Evolutionary conservation across 1,139 yeast species (phyloP), one percentile per base, ranked within the genome.

Genomic region (Candida labiduridarum): DNA sequence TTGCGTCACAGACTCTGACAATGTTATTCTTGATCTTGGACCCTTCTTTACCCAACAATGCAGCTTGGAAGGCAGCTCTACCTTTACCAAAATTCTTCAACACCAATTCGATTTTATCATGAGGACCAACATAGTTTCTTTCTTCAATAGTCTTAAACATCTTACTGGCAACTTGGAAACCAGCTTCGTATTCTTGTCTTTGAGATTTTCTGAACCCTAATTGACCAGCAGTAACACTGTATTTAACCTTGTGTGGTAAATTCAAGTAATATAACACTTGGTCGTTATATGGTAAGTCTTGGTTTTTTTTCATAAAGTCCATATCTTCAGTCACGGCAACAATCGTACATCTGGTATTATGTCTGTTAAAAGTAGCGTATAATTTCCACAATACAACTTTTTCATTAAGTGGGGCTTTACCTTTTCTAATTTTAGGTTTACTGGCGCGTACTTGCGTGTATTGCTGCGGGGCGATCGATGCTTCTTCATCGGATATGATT

Each of bases 121-220:
- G 77, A 7, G 78, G 74, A 2, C 71, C 71, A 49, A 84, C 68
- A 54, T 78, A 71, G 42, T 79, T 80, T 56, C 77, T 76, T 56
- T 83, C 85, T 61, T 84, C 83, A 61, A 92, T 88, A 55, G 79
- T 68, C 56, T 85, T 80, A 69, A 92, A 90, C 74, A 89, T 78
- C 57, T 82, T 81, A 8, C 91, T 74, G 19, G 91, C 76, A 11
- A 94, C 88, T 65, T 91, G 97, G 75, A 87, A 91, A n/a, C 87
- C 89, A 1, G 97, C 97, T 70, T 92, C 99, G 64, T 89, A 89
- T 67, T 91, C 96, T 49, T 96, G 89, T 70, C 97, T 80, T 52
- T 87, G 88, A 9, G 89, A 82, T 63, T 87, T 86, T 62, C 89
- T 80, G 68, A 87, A 87, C 6, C 95, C 95, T 52, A 87, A 71